Evolutionary conservation across 2,329 filamentous ascomycete genomes (phyloP).

Genomic region (Aulographum hederae): DNA sequence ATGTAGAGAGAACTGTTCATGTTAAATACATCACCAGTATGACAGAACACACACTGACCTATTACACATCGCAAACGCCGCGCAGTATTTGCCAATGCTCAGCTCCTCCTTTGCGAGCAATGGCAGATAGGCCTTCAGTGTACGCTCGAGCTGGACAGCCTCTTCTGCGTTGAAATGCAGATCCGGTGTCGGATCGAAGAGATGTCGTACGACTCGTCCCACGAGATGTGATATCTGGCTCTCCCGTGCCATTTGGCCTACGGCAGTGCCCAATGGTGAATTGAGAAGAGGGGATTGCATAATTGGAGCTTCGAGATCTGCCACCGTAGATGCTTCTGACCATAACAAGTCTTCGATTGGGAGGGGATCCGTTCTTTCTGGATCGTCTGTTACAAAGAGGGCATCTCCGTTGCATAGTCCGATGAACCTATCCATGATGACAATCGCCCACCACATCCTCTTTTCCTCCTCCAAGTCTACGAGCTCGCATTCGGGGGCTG

Average conservation of each 20-base stretch:
- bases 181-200: constrained; percentile 1
- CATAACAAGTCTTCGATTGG: constrained; percentile 10
- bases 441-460: constrained; percentile 16
- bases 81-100: constrained; percentile 2
- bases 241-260: constrained; percentile 13
- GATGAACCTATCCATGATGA: constrained; percentile 12
- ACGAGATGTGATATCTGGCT: constrained; percentile 16
- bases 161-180: background rate
- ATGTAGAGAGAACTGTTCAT: background rate
- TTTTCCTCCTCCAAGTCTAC: constrained; percentile 16
- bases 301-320: constrained; percentile 8
- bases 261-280: constrained; percentile 7
- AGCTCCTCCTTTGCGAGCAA: constrained; percentile 1
- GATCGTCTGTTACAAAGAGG: constrained; percentile 11
- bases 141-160: background rate
- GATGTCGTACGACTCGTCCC: constrained; percentile 13
- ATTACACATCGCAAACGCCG: constrained; percentile 1
- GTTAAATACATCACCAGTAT: background rate
- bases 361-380: constrained; percentile 12
- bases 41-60: background rate
- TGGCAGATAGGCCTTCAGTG: constrained; percentile 1
- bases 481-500: constrained; percentile 12
- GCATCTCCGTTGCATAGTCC: constrained; percentile 4
- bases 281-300: constrained; percentile 9
- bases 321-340: constrained; percentile 7